Evolutionary conservation across 2,329 filamentous ascomycete genomes (phyloP), one percentile per base, ranked within the genome.

Genomic region (Pyrenophora teres): DNA sequence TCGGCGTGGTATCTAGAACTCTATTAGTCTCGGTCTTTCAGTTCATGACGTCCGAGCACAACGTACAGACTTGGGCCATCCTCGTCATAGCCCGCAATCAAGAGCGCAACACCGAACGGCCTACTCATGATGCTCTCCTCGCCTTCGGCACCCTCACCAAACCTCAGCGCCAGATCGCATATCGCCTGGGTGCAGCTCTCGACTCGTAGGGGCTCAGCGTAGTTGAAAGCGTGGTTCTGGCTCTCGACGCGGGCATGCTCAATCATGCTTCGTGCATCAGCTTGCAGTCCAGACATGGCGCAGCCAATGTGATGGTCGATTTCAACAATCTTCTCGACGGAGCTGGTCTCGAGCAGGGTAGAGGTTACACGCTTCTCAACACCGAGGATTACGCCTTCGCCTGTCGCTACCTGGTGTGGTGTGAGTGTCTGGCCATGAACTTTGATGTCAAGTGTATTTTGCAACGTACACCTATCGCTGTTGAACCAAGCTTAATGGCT

Each of bases 311-410:
- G 94, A 74, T 90, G 87, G 81, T 99, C 94, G 76, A 99, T 97
- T 77, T 99, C 94, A 76, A 99, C 93, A 70, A 99, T 97, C 86
- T 99, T 99, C 79, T 99, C 94, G 70, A 99, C 94, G 35, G 92
- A 97, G 40, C 90, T 96, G 27, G 94, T 96, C 79, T 97, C 94
- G 70, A 99, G 90, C 57, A 99, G 88, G 56, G 93, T 95, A 52
- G 91, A 96, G 56, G 94, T 99, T 68, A 99, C 94, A 71, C 94
- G 92, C 86, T 99, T 99, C 81, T 99, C 94, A 60, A 99, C 94
- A 65, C 94, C 94, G 44, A 99, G 88, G 72, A 99, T 89, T 57
- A 97, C 92, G 71, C 94, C 94, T 75, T 95, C 90, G 52, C 90
- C 89, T 41, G 94, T 99, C 69, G 94, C 92, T 64, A 99, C 83